These are phyloP conservation scores for Penicillium aurantiogriseum DNA, from an alignment of 2,329 filamentous ascomycete species.

Conservation along the genomic window DNA sequence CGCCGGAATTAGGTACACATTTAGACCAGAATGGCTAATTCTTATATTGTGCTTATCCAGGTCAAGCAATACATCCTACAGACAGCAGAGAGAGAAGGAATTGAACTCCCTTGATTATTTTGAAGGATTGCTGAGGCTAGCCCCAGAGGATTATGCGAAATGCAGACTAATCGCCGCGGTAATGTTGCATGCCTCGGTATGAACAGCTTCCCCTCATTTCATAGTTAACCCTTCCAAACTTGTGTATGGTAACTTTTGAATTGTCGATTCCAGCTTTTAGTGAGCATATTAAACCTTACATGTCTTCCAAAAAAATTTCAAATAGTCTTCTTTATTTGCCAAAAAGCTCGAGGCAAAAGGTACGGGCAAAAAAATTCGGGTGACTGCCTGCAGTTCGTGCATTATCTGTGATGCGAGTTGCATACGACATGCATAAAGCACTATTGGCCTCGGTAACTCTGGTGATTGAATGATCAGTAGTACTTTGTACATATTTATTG, in stretches of 20 bases:
- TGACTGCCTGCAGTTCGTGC: neutral
- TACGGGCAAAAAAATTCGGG: too few relatives aligned
- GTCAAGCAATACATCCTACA: slow-evolving; percentile 74
- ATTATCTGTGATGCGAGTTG: neutral
- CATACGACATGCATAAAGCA: neutral
- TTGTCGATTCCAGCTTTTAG: neutral
- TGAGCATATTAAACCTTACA: neutral
- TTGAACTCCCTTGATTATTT: slow-evolving; percentile 54
- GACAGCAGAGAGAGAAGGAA: slow-evolving; percentile 78
- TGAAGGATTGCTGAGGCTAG: neutral
- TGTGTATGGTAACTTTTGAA: neutral
- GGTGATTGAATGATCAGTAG: neutral
- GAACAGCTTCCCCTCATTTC: slow-evolving; percentile 15
- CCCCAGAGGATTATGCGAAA: slow-evolving; percentile 3
- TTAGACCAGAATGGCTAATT: slow-evolving; percentile 3
- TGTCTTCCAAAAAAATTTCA: neutral
- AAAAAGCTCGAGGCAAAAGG: neutral
- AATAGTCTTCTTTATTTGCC: neutral
- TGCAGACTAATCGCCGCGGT: neutral
- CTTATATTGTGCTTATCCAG: slow-evolving; percentile 40
- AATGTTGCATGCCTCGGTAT: neutral
- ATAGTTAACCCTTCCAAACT: neutral
- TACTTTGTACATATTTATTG: neutral
- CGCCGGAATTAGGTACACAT: neutral
- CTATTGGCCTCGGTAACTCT: slow-evolving; percentile 4